A percentile compares a stretch with the other conserved stretches of the same genome.
Evolutionary conservation across 306 rosid species (phyloP).

Genomic region (Abrus pulchellus): DNA sequence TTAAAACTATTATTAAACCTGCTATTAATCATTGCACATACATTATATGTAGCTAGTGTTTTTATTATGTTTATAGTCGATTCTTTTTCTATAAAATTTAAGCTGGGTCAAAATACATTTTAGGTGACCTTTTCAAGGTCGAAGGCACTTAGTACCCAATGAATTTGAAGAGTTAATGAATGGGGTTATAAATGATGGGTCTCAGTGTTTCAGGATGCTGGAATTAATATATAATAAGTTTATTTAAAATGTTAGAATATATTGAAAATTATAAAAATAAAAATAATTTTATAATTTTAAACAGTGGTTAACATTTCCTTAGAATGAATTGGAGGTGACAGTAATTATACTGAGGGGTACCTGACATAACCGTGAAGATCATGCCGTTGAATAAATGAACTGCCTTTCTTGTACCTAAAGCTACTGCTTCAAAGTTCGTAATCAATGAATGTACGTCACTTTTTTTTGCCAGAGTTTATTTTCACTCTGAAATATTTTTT

Average conservation of each 20-base stretch:
- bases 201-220: too few species aligned
- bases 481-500: too few species aligned
- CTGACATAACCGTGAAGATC: constrained; percentile 61
- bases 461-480: too few species aligned
- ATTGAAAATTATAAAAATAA: too few species aligned
- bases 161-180: background rate
- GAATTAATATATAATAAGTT: too few species aligned
- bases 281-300: too few species aligned
- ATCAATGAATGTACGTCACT: too few species aligned
- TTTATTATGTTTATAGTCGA: background rate
- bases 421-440: too few species aligned
- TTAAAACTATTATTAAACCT: too few species aligned
- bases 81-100: background rate
- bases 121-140: background rate
- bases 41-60: background rate
- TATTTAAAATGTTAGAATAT: too few species aligned
- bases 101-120: background rate
- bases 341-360: constrained; percentile 42
- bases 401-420: constrained; percentile 21
- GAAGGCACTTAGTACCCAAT: background rate
- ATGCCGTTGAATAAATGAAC: constrained; percentile 49
- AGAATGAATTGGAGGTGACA: constrained; percentile 15
- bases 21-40: background rate
- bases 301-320: too few species aligned
- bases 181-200: background rate